Evolutionary conservation across 2,329 filamentous ascomycete species (phyloP).

Genomic region (Xylariales sp.): DNA sequence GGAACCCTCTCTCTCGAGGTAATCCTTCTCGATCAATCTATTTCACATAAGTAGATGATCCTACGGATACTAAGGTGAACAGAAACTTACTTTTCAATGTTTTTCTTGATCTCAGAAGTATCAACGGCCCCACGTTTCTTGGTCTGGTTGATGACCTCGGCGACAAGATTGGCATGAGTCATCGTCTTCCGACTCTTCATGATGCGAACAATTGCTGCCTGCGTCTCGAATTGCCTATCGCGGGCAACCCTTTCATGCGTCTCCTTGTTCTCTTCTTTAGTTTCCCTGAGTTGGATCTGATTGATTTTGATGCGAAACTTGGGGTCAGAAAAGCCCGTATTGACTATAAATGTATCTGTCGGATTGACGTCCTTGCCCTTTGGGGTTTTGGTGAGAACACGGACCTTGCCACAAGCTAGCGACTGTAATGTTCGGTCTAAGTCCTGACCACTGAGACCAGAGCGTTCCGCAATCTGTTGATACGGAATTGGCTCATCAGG

Average conservation of each 20-base stretch:
- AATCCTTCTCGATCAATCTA: constrained; percentile 88
- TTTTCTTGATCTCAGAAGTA: constrained; percentile 89
- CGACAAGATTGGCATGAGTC: constrained; percentile 85
- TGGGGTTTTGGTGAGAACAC: constrained; percentile 86
- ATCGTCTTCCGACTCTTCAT: constrained; percentile 95
- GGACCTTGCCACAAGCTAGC: constrained; percentile 88
- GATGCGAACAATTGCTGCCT: constrained; percentile 95
- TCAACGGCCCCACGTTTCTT: constrained; percentile 88
- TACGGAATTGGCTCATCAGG: constrained; percentile 75
- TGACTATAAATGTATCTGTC: constrained; percentile 87
- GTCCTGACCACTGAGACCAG: constrained; percentile 79
- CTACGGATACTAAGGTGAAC: not conserved
- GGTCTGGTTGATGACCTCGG: constrained; percentile 92
- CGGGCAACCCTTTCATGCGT: constrained; percentile 90
- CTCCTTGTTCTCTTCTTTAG: constrained; percentile 91
- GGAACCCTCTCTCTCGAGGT: too few species aligned
- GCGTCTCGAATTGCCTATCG: constrained; percentile 94
- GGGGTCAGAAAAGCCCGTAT: constrained; percentile 78
- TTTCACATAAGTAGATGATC: constrained; percentile 44
- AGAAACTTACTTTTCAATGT: constrained; percentile 87
- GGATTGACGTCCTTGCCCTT: constrained; percentile 82
- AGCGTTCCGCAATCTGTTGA: constrained; percentile 77
- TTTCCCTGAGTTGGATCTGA: constrained; percentile 97
- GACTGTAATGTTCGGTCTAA: constrained; percentile 93
- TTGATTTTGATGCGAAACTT: constrained; percentile 98